phyloP scores from a whole-genome alignment of 768 basidiomycete species.

The Boletellus sp. region DNA sequence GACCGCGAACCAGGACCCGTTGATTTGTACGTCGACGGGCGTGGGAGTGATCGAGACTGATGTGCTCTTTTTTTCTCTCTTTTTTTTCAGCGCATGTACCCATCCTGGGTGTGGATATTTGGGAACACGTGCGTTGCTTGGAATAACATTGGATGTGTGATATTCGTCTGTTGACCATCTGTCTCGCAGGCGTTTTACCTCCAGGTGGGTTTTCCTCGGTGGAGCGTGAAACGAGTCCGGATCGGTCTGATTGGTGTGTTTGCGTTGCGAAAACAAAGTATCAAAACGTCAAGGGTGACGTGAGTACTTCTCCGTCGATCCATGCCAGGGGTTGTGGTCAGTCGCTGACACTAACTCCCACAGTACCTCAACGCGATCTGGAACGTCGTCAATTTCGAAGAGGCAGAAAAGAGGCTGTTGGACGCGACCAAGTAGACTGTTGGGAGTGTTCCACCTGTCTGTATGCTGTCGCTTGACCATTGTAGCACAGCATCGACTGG shows the following conservation, averaged over 20 bases:
- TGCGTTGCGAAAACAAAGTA: slow-evolving; percentile 47
- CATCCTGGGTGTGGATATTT: slow-evolving; percentile 94
- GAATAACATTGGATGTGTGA: slow-evolving; percentile 3
- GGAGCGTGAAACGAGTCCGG: too few species aligned
- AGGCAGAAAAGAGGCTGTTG: slow-evolving; percentile 64
- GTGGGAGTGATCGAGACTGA: slow-evolving; percentile 7
- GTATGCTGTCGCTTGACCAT: neutral
- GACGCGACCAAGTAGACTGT: slow-evolving; percentile 34
- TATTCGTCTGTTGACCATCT: slow-evolving; percentile 1
- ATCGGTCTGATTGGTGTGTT: slow-evolving; percentile 15
- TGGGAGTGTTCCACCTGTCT: too few species aligned
- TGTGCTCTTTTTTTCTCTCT: neutral
- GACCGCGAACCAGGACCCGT: slow-evolving; percentile 95
- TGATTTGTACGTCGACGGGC: slow-evolving; percentile 46
- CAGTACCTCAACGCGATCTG: slow-evolving; percentile 95
- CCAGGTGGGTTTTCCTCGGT: slow-evolving; percentile 14
- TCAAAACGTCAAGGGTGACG: slow-evolving; percentile 91
- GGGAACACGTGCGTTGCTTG: slow-evolving; percentile 76
- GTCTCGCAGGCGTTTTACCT: slow-evolving; percentile 62
- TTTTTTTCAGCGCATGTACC: slow-evolving; percentile 65
- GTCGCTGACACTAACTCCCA: slow-evolving; percentile 2
- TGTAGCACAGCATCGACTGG: slow-evolving; percentile 7
- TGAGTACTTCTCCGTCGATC: slow-evolving; percentile 39
- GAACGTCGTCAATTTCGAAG: slow-evolving; percentile 94
- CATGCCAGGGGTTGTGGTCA: neutral